A percentile compares a stretch with the other conserved stretches of the same genome.
phyloP scores from a whole-genome alignment of 805 yeast species.

The Brettanomyces naardenensis region DNA sequence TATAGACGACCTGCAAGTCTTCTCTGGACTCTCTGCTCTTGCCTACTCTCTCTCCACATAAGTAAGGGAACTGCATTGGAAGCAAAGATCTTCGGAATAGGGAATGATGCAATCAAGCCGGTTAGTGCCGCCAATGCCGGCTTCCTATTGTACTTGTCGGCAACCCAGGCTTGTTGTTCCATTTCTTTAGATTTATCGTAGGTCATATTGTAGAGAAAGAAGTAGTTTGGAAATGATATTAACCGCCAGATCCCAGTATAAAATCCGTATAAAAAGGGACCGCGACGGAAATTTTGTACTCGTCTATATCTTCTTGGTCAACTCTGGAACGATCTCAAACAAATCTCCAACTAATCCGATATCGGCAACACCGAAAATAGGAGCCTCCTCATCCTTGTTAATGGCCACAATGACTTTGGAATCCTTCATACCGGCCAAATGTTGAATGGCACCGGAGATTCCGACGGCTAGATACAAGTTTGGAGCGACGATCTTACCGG shows the following conservation, averaged over 20 bases:
- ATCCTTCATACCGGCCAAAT: slow-evolving; percentile 97
- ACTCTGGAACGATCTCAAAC: slow-evolving; percentile 82
- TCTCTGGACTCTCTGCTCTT: slow-evolving; percentile 16
- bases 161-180: slow-evolving; percentile 42
- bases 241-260: not conserved
- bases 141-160: slow-evolving; percentile 36
- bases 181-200: slow-evolving; percentile 27
- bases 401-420: slow-evolving; percentile 89
- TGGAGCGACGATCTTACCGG: slow-evolving; percentile 97
- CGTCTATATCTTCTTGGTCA: slow-evolving; percentile 63
- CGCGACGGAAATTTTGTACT: too few relatives aligned
- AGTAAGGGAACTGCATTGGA: slow-evolving; percentile 55
- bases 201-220: slow-evolving; percentile 7
- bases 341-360: slow-evolving; percentile 85
- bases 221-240: not conserved
- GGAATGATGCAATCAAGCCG: slow-evolving; percentile 51
- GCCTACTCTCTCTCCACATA: slow-evolving; percentile 36
- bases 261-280: not conserved
- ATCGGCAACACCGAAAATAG: slow-evolving; percentile 88
- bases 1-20: slow-evolving; percentile 5
- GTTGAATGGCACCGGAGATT: slow-evolving; percentile 96
- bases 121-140: slow-evolving; percentile 54
- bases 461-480: slow-evolving; percentile 91
- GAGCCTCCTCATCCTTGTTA: slow-evolving; percentile 90
- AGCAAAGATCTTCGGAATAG: slow-evolving; percentile 47